Base-by-base conservation (phyloP, 495 filamentous ascomycete species). In the Baudoinia panamericana region DNA sequence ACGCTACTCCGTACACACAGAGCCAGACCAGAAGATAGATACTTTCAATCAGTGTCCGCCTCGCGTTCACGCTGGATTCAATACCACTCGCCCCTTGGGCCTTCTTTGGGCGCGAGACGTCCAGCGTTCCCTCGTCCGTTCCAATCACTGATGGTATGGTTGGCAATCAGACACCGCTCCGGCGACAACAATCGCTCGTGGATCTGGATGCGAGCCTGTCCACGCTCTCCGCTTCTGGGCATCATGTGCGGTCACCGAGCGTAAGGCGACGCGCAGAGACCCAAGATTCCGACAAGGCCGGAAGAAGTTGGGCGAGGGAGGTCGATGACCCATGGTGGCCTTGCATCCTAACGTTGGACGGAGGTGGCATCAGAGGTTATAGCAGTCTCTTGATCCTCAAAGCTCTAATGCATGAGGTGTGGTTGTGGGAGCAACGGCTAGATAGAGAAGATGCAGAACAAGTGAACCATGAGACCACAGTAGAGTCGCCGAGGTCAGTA, bases 321-420 rank as follows among this genome's bases (percentile, higher is more conserved):
- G 48, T 53, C 1, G 40, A 51, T 10, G 45, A 53, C 26, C 18
- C 54, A 2, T 58, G 55, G 55, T 37, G 41, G 16, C 54, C 55
- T 16, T 46, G 42, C n/a, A 53, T 54, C 19, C 32, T 54, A 16
- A 41, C 43, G 10, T 30, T 56, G 33, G 61, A 64, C 50, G 61
- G 61, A 16, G 61, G 61, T 11, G 61, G 61, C 8, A 64, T 64
- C 17, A 43, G 61, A 27, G 61, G 61, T 23, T 64, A 63, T 41
- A 59, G 58, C 22, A 56, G 52, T 39, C 54, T 64, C 15, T 29
- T 64, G 33, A 63, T 63, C 18, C 40, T 64, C 17, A 49, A 63
- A 36, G 43, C 38, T 10, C 49, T 64, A 34, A 62, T 63, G 56
- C 58, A 59, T 31, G 60, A 64, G 36, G 46, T 64, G 22, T 58